phyloP scores from a whole-genome alignment of 768 basidiomycete genomes.

The Clitopilus passeckerianus region DNA sequence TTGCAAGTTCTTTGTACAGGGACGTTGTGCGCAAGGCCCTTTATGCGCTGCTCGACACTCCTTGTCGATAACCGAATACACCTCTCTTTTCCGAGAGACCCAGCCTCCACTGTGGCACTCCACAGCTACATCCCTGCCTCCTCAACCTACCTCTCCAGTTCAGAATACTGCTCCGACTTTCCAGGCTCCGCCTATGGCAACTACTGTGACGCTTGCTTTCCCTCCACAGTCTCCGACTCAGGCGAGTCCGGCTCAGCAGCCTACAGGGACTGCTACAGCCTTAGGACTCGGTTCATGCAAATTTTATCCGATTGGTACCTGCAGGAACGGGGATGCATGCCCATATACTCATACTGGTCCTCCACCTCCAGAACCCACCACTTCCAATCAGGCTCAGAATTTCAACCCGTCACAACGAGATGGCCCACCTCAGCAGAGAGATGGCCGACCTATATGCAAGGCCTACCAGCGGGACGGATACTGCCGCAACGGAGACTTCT shows the following conservation, averaged over 20 bases:
- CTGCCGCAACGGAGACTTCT: slow-evolving; percentile 8
- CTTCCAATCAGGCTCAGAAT: background rate
- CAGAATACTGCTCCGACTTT: background rate
- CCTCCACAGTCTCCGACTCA: background rate
- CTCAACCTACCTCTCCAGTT: background rate
- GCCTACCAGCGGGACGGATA: slow-evolving; percentile 10
- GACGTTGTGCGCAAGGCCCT: slow-evolving; percentile 24
- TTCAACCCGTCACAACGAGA: background rate
- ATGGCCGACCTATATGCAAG: slow-evolving; percentile 10
- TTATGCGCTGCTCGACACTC: slow-evolving; percentile 34
- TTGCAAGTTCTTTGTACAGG: slow-evolving; percentile 35
- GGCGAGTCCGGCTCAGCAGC: background rate
- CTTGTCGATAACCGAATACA: slow-evolving; percentile 32
- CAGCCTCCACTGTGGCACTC: slow-evolving; percentile 27
- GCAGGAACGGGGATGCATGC: slow-evolving; percentile 32
- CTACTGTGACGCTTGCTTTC: background rate
- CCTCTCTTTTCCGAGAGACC: slow-evolving; percentile 30
- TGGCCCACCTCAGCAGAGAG: background rate
- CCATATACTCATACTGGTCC: slow-evolving; percentile 16
- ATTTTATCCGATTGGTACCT: slow-evolving; percentile 31
- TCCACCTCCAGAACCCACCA: background rate
- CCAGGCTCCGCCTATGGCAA: background rate
- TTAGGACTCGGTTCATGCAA: slow-evolving; percentile 18
- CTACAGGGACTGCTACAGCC: background rate
- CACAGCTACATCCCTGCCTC: background rate